phyloP scores from a whole-genome alignment of 805 yeast genomes.

The Dipodascus albidus region DNA sequence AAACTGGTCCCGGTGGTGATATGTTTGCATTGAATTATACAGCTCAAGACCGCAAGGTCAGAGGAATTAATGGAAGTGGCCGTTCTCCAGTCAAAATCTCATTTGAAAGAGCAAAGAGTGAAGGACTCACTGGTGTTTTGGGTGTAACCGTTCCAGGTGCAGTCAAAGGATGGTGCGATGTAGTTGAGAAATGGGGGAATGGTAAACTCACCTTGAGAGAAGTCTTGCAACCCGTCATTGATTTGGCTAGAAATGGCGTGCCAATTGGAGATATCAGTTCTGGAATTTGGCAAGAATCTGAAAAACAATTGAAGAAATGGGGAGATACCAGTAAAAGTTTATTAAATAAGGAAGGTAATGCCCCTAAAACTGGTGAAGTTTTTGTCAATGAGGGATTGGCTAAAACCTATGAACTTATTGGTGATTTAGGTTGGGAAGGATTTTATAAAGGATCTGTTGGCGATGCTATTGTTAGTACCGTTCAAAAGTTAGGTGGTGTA shows the following conservation, averaged over 20 bases:
- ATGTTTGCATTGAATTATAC: slow-evolving; percentile 50
- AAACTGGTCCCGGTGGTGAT: slow-evolving; percentile 32
- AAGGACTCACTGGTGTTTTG: slow-evolving; percentile 38
- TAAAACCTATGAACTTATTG: slow-evolving; percentile 38
- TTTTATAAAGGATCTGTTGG: slow-evolving; percentile 68
- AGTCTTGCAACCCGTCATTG: slow-evolving; percentile 35
- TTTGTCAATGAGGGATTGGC: slow-evolving; percentile 44
- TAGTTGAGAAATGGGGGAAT: slow-evolving; percentile 60
- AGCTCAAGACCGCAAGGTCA: slow-evolving; percentile 36
- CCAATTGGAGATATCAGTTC: slow-evolving; percentile 54
- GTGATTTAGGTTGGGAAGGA: slow-evolving; percentile 47
- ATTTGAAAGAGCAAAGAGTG: slow-evolving; percentile 36
- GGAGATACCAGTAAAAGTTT: slow-evolving; percentile 25
- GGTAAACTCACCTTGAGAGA: slow-evolving; percentile 50
- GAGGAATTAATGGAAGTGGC: slow-evolving; percentile 70
- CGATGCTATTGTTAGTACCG: slow-evolving; percentile 44
- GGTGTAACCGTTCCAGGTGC: slow-evolving; percentile 71
- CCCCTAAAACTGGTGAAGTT: slow-evolving; percentile 51
- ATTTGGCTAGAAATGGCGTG: slow-evolving; percentile 57
- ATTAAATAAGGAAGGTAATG: slow-evolving; percentile 22
- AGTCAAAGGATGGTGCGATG: slow-evolving; percentile 69
- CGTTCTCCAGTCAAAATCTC: slow-evolving; percentile 43
- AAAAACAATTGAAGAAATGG: slow-evolving; percentile 28
- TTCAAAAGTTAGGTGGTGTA: slow-evolving; percentile 43
- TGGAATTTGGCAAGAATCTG: slow-evolving; percentile 35